Evolutionary conservation across 352 stramenopile genomes (phyloP).

Genomic region (Thraustochytrium sp.): DNA sequence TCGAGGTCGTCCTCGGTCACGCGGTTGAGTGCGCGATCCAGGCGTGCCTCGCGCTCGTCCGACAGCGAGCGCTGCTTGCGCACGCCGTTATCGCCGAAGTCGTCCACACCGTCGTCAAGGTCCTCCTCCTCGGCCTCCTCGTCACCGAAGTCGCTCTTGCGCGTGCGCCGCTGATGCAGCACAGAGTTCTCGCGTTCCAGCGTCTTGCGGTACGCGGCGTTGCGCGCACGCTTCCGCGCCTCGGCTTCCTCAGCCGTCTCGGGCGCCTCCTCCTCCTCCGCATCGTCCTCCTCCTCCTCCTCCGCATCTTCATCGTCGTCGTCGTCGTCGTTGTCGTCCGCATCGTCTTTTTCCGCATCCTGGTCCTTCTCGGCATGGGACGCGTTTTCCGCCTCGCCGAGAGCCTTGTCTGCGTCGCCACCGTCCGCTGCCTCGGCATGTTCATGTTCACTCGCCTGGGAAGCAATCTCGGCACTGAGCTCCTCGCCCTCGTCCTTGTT

Average conservation of each 20-base stretch:
- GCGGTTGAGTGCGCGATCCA: background rate
- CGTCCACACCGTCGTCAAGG: background rate
- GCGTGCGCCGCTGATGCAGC: background rate
- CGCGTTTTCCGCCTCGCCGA: no score
- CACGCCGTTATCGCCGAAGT: background rate
- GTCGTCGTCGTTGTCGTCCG: no score
- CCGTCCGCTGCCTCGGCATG: background rate
- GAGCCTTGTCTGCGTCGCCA: background rate
- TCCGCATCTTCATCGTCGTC: background rate
- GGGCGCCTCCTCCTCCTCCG: background rate
- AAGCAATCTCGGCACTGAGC: background rate
- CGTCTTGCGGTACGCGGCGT: constrained; percentile 6
- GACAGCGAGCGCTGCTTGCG: background rate
- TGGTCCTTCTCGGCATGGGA: no score
- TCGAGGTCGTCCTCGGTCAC: constrained; percentile 29
- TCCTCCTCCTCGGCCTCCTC: constrained; percentile 33
- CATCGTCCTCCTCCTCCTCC: background rate
- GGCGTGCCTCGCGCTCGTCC: constrained; percentile 6
- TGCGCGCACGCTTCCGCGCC: background rate
- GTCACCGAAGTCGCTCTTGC: background rate
- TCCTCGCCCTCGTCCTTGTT: background rate
- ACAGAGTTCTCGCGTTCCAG: constrained; percentile 28
- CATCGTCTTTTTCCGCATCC: no score
- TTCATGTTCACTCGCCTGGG: background rate
- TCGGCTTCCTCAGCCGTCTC: background rate